Conservation (phyloP, 2,329 filamentous ascomycete species). For the Penicillium janthinellum region DNA sequence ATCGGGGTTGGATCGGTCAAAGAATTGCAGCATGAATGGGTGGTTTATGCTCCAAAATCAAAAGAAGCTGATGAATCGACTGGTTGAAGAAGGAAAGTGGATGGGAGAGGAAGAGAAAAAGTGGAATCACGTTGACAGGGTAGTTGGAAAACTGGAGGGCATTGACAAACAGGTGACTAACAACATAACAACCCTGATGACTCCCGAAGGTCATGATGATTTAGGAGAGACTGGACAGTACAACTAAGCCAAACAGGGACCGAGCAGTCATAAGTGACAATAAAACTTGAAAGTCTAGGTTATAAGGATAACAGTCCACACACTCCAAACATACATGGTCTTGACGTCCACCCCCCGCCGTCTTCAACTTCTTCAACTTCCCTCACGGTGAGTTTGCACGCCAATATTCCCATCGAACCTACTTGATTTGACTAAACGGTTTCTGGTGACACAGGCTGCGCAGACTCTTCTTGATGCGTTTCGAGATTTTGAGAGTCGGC, state of each 20-base stretch:
- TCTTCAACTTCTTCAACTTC: neutral
- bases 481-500: neutral
- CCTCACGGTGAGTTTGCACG: neutral
- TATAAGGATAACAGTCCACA: neutral
- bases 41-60: no score
- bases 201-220: neutral
- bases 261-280: neutral
- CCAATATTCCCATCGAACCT: conserved; percentile 12
- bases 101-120: neutral
- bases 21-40: neutral
- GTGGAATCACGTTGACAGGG: neutral
- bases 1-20: neutral
- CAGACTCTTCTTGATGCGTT: neutral
- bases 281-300: neutral
- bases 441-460: neutral
- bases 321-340: neutral
- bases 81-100: neutral
- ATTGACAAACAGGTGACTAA: neutral
- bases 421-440: conserved; percentile 16
- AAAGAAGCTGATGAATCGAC: neutral
- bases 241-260: neutral
- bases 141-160: neutral
- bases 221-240: neutral
- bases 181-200: neutral
- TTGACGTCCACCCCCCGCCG: neutral